Evolutionary conservation across 2,329 filamentous ascomycete species (phyloP).

Genomic region (Helminthosporium solani): DNA sequence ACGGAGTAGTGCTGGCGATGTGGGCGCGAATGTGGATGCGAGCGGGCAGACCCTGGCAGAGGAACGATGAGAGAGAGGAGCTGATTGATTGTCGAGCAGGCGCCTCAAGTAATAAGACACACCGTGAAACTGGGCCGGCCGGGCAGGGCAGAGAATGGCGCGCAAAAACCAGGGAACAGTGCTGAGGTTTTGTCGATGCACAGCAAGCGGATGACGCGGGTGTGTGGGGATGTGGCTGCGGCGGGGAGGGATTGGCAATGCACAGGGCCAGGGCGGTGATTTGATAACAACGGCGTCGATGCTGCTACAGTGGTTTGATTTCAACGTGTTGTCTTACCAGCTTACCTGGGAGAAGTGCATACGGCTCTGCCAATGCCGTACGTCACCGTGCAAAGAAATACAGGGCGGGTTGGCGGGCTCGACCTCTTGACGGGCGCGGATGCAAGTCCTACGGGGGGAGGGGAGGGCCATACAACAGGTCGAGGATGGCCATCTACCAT

Average conservation of each 20-base stretch:
- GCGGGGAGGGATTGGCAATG: constrained; percentile 1
- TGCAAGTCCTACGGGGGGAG: neutral
- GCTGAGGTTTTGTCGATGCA: constrained; percentile 2
- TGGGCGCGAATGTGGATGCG: constrained; percentile 24
- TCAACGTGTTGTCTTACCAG: too few species aligned
- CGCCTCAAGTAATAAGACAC: constrained; percentile 8
- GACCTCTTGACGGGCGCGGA: neutral
- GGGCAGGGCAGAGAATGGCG: constrained; percentile 14
- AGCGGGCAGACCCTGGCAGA: constrained; percentile 34
- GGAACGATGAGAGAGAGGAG: constrained; percentile 22
- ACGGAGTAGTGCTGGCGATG: neutral
- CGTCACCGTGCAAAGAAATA: constrained; percentile 28
- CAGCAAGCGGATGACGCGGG: constrained; percentile 34
- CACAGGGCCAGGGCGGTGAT: neutral
- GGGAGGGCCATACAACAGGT: too few species aligned
- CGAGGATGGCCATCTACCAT: too few species aligned
- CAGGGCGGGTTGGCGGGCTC: constrained; percentile 13
- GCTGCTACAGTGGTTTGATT: too few species aligned
- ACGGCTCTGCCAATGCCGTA: constrained; percentile 14
- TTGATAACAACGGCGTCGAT: neutral
- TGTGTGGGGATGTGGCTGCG: constrained; percentile 13
- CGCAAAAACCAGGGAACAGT: constrained; percentile 13
- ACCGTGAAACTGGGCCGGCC: constrained; percentile 25
- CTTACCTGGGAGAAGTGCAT: too few species aligned
- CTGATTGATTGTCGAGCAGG: constrained; percentile 16